Percentiles rank a stretch among this genome's conserved stretches.
Conservation (phyloP, 495 filamentous ascomycete genomes). For the Trichoderma gamsii region DNA sequence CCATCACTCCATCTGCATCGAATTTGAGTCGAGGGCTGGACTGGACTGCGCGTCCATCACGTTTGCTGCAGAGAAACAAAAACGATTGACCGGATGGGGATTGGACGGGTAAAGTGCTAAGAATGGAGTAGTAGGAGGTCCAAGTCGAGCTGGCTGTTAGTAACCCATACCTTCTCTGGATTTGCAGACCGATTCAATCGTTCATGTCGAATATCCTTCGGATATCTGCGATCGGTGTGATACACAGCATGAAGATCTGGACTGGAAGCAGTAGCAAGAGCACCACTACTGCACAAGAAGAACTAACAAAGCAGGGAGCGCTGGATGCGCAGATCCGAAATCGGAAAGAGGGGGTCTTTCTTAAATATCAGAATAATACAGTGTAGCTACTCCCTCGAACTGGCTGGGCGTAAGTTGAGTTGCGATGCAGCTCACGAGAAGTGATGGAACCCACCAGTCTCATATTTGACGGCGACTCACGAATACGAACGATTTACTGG, state of each 20-base stretch:
- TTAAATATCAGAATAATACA: too few relatives aligned
- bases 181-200: too few relatives aligned
- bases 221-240: neutral
- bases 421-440: too few relatives aligned
- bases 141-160: too few relatives aligned
- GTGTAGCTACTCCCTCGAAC: too few relatives aligned
- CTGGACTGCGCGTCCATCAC: neutral
- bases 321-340: neutral
- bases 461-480: too few relatives aligned
- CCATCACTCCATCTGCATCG: conserved; percentile 4
- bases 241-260: neutral
- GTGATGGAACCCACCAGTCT: too few relatives aligned
- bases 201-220: neutral
- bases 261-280: neutral
- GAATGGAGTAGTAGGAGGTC: neutral
- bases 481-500: too few relatives aligned
- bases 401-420: too few relatives aligned
- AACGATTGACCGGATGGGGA: neutral
- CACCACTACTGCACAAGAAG: neutral
- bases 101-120: neutral
- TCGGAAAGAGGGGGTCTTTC: too few relatives aligned
- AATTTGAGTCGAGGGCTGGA: neutral
- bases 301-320: too few relatives aligned
- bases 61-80: neutral
- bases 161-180: too few relatives aligned